Percentiles rank a stretch among this genome's conserved stretches.
phyloP scores from a whole-genome alignment of 495 filamentous ascomycete genomes.

The Lepraria neglecta region DNA sequence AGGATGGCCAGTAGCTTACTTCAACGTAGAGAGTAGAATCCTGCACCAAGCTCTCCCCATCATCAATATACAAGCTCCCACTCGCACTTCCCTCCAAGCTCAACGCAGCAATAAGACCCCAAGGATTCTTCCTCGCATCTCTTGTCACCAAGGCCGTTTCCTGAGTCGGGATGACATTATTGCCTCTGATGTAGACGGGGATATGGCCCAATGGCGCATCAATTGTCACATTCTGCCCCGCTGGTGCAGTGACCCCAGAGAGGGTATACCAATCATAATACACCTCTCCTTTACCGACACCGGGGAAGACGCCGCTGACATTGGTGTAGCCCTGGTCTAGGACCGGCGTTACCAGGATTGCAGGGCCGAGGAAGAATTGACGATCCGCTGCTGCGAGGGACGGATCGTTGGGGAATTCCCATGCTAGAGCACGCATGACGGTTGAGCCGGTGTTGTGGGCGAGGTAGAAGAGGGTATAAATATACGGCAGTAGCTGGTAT shows the following conservation, averaged over 20 bases:
- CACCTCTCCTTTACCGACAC: slow-evolving; percentile 51
- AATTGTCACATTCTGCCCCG: slow-evolving; percentile 65
- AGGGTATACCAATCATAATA: slow-evolving; percentile 86
- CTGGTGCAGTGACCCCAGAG: slow-evolving; percentile 43
- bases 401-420: slow-evolving; percentile 79
- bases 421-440: slow-evolving; percentile 73
- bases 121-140: slow-evolving; percentile 59
- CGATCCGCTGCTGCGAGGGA: slow-evolving; percentile 58
- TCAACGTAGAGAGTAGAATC: slow-evolving; percentile 51
- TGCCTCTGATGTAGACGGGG: slow-evolving; percentile 68
- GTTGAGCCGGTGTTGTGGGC: slow-evolving; percentile 64
- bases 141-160: slow-evolving; percentile 63
- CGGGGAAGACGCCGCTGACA: slow-evolving; percentile 75
- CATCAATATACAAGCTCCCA: slow-evolving; percentile 73
- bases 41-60: slow-evolving; percentile 66
- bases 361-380: slow-evolving; percentile 72
- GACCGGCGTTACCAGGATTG: slow-evolving; percentile 67
- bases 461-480: slow-evolving; percentile 72
- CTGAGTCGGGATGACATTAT: slow-evolving; percentile 62
- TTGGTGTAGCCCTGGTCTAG: slow-evolving; percentile 57
- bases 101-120: slow-evolving; percentile 62
- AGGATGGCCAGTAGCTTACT: slow-evolving; percentile 33
- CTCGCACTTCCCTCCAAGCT: slow-evolving; percentile 49
- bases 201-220: slow-evolving; percentile 72
- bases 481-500: slow-evolving; percentile 68